Conservation (phyloP, 75 land plant genomes). For the Cunninghamia lanceolata region DNA sequence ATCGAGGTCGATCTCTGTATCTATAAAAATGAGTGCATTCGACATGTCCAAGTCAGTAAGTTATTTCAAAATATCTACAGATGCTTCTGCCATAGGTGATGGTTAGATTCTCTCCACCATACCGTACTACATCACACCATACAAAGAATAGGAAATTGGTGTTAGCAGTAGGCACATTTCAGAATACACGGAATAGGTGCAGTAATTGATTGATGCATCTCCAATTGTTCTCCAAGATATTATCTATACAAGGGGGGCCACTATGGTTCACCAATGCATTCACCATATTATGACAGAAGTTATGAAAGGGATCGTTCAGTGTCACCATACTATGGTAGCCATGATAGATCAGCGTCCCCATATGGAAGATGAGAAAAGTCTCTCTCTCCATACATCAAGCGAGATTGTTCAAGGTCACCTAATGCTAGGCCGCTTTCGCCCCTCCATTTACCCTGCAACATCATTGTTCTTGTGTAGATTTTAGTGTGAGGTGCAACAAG, state of each 20-base stretch:
- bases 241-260: conserved; percentile 44
- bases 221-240: conserved; percentile 51
- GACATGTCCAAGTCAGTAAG: too few species aligned
- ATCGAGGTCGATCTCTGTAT: too few species aligned
- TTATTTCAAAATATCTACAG: too few species aligned
- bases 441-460: too few species aligned
- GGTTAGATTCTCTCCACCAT: too few species aligned
- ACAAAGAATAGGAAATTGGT: too few species aligned
- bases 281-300: too few species aligned
- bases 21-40: too few species aligned
- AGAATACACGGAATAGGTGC: conserved; percentile 15
- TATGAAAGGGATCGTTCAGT: conserved; percentile 35
- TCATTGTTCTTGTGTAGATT: too few species aligned
- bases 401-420: conserved; percentile 19
- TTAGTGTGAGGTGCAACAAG: conserved; percentile 86
- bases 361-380: conserved; percentile 23
- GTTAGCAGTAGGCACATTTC: too few species aligned
- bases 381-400: conserved; percentile 18
- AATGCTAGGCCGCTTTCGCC: conserved; percentile 22
- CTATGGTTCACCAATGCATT: conserved; percentile 29
- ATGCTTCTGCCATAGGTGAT: too few species aligned
- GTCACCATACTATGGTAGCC: conserved; percentile 15
- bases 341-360: background rate
- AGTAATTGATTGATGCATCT: conserved; percentile 25
- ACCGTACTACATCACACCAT: too few species aligned